Percentiles rank a stretch among this genome's conserved stretches.
These are phyloP conservation scores for Paramecium biaurelia DNA, from an alignment of 73 alveolate genomes.

Conservation along the genomic window DNA sequence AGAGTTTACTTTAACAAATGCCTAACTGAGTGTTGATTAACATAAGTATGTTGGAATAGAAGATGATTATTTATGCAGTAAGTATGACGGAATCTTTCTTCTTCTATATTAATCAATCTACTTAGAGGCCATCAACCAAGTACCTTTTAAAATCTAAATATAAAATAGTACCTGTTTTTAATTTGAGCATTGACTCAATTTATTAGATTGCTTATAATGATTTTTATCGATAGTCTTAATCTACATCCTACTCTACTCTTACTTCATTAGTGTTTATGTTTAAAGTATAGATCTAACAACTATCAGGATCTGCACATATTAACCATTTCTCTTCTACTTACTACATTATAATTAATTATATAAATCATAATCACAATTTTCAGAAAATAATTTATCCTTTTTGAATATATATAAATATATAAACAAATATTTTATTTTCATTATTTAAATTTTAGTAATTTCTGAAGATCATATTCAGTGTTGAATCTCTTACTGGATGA, in stretches of 20 bases:
- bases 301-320: conserved; percentile 27
- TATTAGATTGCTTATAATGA: not conserved
- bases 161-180: not conserved
- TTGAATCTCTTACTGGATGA: not conserved
- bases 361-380: not conserved
- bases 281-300: conserved; percentile 3
- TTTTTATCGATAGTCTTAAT: not conserved
- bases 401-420: not conserved
- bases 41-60: conserved; percentile 60
- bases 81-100: conserved; percentile 61
- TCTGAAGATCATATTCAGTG: not conserved
- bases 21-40: conserved; percentile 73
- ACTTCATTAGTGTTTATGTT: conserved; percentile 21
- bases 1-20: conserved; percentile 74
- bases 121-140: conserved; percentile 58
- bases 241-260: not conserved
- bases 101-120: conserved; percentile 42
- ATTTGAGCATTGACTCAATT: not conserved
- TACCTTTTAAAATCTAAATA: not conserved
- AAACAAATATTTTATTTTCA: not conserved
- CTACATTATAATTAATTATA: not conserved
- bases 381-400: not conserved
- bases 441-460: not conserved
- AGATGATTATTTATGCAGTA: conserved; percentile 59
- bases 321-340: conserved; percentile 21